These are phyloP conservation scores for Trametes elegans DNA, from an alignment of 768 basidiomycete genomes.

Conservation along the genomic window DNA sequence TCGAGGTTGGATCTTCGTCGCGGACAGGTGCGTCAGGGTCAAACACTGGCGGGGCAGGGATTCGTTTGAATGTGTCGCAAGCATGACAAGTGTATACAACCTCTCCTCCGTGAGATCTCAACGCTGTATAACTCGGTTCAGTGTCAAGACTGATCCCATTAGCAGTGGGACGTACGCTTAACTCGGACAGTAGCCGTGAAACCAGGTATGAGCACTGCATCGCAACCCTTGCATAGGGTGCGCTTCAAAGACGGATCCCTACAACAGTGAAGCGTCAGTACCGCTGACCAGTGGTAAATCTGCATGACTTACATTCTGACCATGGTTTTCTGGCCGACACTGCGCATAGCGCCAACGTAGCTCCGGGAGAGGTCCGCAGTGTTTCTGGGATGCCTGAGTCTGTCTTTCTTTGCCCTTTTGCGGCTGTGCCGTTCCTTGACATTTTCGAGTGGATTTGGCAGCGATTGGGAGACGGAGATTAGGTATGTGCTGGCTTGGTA, in stretches of 20 bases:
- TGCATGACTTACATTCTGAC: slow-evolving; percentile 79
- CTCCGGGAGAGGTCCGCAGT: slow-evolving; percentile 57
- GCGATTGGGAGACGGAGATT: slow-evolving; percentile 32
- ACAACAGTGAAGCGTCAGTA: background rate
- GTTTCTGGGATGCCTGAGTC: slow-evolving; percentile 30
- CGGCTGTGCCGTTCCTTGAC: background rate
- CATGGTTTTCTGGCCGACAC: slow-evolving; percentile 71
- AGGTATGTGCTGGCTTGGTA: slow-evolving; percentile 78
- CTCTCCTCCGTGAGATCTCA: slow-evolving; percentile 48
- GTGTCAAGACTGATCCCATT: background rate
- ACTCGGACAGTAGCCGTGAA: slow-evolving; percentile 61
- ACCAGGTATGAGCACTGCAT: slow-evolving; percentile 64
- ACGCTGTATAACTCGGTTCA: slow-evolving; percentile 32
- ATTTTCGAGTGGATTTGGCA: slow-evolving; percentile 18
- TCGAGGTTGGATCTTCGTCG: background rate
- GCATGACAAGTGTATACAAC: slow-evolving; percentile 57
- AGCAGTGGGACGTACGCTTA: slow-evolving; percentile 62
- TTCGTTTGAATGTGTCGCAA: slow-evolving; percentile 58
- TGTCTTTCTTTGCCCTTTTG: slow-evolving; percentile 24
- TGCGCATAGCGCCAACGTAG: slow-evolving; percentile 65
- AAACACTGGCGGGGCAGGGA: slow-evolving; percentile 61
- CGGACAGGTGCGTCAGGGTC: slow-evolving; percentile 9
- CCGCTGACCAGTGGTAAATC: too few species aligned
- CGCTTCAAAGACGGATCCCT: slow-evolving; percentile 88
- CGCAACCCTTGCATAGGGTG: slow-evolving; percentile 70